Evolutionary conservation across 1,284 basidiomycete genomes (phyloP), one percentile per base, ranked within the genome.

Genomic region (Apiotrichum gamsii): DNA sequence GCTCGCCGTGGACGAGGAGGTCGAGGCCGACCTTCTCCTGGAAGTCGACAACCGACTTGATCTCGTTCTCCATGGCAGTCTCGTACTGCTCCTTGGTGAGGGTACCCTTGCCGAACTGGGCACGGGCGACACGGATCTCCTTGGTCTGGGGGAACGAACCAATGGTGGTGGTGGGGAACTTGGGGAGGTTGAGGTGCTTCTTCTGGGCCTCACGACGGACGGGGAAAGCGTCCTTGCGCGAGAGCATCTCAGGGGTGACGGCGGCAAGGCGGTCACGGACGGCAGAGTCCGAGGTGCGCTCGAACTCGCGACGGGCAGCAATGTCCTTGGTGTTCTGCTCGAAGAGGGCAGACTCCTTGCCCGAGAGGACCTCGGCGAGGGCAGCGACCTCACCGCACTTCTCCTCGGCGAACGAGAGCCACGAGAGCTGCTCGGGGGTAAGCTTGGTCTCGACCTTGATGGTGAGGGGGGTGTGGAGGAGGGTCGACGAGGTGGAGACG

Each of bases 111-210:
- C 81, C 83, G 69, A 93, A 82, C 77, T 90, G 94, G 60, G 91
- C 84, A 78, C 93, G 93, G 64, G 91, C 91, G 64, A 80, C 79
- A 76, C 93, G 91, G 65, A 99, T 99, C 77, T 98, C 94, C 78
- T 96, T 95, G 72, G 95, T 99, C 85, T 99, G 91, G 64, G 90
- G 90, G 88, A 96, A 98, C 36, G 94, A 97, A 57, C 93, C 94
- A 64, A 97, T 97, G 64, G 93, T 97, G 59, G 94, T 98, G 61
- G 93, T 97, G 53, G 94, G 91, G 85, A 98, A 98, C 75, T 85
- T 86, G 74, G 95, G 95, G 24, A 99, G 82, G 62, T 86, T 80
- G 72, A 96, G 82, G 70, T 87, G 80, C 76, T 88, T 82, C 73
- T 83, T 82, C 78, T 99, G 95, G 49, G 89, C 80, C 66, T 87